Evolutionary conservation across 2,329 filamentous ascomycete species (phyloP).

Genomic region (Talaromyces sp.): DNA sequence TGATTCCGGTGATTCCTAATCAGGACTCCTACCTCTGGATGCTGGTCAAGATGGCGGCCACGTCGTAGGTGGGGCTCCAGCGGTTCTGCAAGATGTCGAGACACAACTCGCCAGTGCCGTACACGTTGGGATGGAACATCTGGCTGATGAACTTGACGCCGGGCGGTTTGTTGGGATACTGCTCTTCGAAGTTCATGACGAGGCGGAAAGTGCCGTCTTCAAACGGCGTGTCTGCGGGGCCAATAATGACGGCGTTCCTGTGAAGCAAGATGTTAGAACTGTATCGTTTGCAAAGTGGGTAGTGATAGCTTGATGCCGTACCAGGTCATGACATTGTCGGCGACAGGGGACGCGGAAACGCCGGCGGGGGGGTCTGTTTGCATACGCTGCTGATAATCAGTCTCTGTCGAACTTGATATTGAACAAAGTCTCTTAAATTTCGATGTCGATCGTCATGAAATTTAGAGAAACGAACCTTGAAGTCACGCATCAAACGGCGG

Average conservation of each 20-base stretch:
- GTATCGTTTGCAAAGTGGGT: neutral
- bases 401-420: neutral
- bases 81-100: slow-evolving; percentile 95
- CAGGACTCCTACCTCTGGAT: slow-evolving; percentile 71
- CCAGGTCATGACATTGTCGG: slow-evolving; percentile 45
- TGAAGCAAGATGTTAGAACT: slow-evolving; percentile 19
- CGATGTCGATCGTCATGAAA: too few species aligned
- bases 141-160: slow-evolving; percentile 97
- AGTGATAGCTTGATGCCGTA: slow-evolving; percentile 13
- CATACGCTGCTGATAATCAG: slow-evolving; percentile 66
- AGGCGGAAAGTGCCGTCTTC: slow-evolving; percentile 97
- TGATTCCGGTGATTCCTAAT: neutral
- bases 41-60: slow-evolving; percentile 92
- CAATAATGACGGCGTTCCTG: slow-evolving; percentile 98
- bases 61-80: slow-evolving; percentile 98
- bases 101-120: slow-evolving; percentile 92
- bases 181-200: slow-evolving; percentile 98
- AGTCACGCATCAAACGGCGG: slow-evolving; percentile 96
- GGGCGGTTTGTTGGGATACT: slow-evolving; percentile 97
- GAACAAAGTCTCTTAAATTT: neutral
- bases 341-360: slow-evolving; percentile 90
- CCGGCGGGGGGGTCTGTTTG: slow-evolving; percentile 96
- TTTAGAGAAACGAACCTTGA: slow-evolving; percentile 66
- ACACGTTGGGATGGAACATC: slow-evolving; percentile 99
- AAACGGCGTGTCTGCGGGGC: slow-evolving; percentile 92